These are phyloP conservation scores for Candida sojae DNA, from an alignment of 1,139 yeast genomes.

Conservation along the genomic window DNA sequence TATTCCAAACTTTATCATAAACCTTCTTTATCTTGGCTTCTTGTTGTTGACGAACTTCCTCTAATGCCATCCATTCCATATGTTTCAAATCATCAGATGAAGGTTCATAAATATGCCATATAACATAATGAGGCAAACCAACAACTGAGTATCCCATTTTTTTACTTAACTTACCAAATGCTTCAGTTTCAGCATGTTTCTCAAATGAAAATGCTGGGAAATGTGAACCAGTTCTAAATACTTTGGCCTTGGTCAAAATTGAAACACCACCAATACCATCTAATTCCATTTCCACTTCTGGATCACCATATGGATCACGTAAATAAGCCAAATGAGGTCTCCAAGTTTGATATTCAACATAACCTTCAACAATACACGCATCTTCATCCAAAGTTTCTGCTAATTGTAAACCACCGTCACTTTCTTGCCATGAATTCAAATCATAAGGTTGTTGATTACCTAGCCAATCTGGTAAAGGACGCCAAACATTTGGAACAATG, in stretches of 20 bases:
- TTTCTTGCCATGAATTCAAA: slow-evolving; percentile 88
- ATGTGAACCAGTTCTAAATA: slow-evolving; percentile 78
- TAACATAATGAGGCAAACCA: slow-evolving; percentile 86
- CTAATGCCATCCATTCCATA: slow-evolving; percentile 97
- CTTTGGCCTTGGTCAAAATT: slow-evolving; percentile 75
- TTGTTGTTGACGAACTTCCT: slow-evolving; percentile 72
- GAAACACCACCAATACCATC: slow-evolving; percentile 95
- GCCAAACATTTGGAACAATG: slow-evolving; percentile 85
- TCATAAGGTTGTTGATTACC: slow-evolving; percentile 91
- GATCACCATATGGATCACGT: slow-evolving; percentile 84
- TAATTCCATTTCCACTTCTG: slow-evolving; percentile 81
- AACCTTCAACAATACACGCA: slow-evolving; percentile 89
- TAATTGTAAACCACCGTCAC: slow-evolving; percentile 77
- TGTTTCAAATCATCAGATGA: slow-evolving; percentile 84
- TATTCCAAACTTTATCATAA: slow-evolving; percentile 73
- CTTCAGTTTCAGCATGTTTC: slow-evolving; percentile 93
- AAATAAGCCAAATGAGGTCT: slow-evolving; percentile 87
- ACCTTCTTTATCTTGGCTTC: slow-evolving; percentile 67
- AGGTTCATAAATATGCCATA: slow-evolving; percentile 93
- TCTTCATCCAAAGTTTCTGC: slow-evolving; percentile 81
- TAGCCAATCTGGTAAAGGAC: slow-evolving; percentile 88
- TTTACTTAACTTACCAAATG: slow-evolving; percentile 83
- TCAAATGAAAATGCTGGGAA: slow-evolving; percentile 91
- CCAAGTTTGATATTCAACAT: slow-evolving; percentile 92
- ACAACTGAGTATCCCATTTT: slow-evolving; percentile 80